Base-by-base conservation (phyloP, 2,329 filamentous ascomycete genomes). In the Penicillium sp. region DNA sequence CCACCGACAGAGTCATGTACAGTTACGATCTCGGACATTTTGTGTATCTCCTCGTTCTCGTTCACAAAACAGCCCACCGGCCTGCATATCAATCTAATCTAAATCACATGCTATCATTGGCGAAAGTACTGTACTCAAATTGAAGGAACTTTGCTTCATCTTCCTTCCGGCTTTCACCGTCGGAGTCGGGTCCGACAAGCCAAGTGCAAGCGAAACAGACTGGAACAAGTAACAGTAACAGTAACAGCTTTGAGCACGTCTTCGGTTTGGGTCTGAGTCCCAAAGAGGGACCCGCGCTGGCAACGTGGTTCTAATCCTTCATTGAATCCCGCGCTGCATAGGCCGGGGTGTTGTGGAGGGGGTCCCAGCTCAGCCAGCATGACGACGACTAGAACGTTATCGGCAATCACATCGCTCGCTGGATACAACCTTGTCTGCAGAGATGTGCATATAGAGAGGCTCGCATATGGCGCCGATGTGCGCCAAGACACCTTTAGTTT, bases 241-340 rank as follows among this genome's bases (percentile, higher is more conserved):
- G 35, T 28, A 37, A 43, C 28, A 20, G 31, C 37, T 53, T 50
- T 55, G 45, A 17, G 28, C 39, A 50, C 54, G 39, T 31, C 48
- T 47, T 53, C 57, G 34, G 39, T 43, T 55, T 39, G 58, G 53
- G 53, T 54, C 59, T 52, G 61, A 54, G 49, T 58, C 60, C 45
- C 17, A 31, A 57, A 45, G 55, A 51, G 51, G 31, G 7, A 8
- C 58, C 49, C 59, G 56, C 51, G 60, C 62, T 48, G 41, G 38
- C 57, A 59, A 67, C 64, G 66, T 68, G 63, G 63, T 67, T 66
- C 59, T 59, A 64, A 55, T 61, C 17, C 56, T 48, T n/a, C 57
- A 54, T 59, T 15, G 45, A 59, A 59, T 61, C 37, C 60, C 54
- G 59, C 55, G 31, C 45, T 58, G 57, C 31, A 56, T 37, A 60